Evolutionary conservation across 2,329 filamentous ascomycete genomes (phyloP), one percentile per base, ranked within the genome.

Genomic region (Pseudocercospora pini-densiflorae): DNA sequence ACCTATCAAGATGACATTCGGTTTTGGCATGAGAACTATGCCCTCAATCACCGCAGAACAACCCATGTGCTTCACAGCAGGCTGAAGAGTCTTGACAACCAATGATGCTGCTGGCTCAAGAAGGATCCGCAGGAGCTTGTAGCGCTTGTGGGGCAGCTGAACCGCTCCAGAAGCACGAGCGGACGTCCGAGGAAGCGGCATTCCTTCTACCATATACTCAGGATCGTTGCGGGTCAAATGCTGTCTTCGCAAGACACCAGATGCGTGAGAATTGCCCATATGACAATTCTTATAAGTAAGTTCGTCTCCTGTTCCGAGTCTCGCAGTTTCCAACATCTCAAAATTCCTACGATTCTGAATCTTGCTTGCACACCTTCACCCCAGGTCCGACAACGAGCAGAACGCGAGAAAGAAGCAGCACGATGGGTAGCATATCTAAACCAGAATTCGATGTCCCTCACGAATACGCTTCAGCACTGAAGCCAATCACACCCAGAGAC

Each of bases 391-490:
- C 47, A 51, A 23, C 9, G 7, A 23, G 19, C 14, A 27, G 47
- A 27, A 24, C 12, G 21, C 5, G 9, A 24, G 21, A 51, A 24
- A 51, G 21, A 24, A 23, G 51, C 24, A 29, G 23, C 51, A 55
- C 24, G 12, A 53, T 33, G 31, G 10, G 49, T 36, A 27, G n/a
- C 10, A 64, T 60, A 27, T 31, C 55, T 9, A 7, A 24, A 19
- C n/a, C 62, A 7, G 36, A 36, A 2, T 54, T 62, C 54, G 23
- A 27, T 9, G 61, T 66, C 7, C 60, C 64, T 8, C 7, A 45
- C 0, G 61, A 61, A 21, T 61, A 47, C n/a, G 43, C 21, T 16
- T 51, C 57, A 23, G 19, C 61, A 16, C 58, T 67, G 7, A 57
- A 57, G 10, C 2, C 5, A 5, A 23, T 47, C 23, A 40, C 61